These are phyloP conservation scores for Cladobotryum protrusum DNA, from an alignment of 2,329 filamentous ascomycete genomes.

Conservation along the genomic window DNA sequence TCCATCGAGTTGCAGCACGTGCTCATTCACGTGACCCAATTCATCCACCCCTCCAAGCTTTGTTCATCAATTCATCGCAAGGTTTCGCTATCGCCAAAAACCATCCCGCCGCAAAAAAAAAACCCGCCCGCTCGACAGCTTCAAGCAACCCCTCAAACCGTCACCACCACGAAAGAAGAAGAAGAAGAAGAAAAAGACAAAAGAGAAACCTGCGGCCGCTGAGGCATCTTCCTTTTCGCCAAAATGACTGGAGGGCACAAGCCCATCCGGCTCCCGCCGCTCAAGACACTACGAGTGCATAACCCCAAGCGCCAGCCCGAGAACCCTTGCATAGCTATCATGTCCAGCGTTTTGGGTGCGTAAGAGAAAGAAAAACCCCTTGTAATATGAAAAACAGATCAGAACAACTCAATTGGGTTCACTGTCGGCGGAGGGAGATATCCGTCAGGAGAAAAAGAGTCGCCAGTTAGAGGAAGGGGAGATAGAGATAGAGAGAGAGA, in stretches of 20 bases:
- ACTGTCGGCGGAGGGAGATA: neutral
- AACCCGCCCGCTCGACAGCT: neutral
- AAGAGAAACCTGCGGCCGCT: too few relatives aligned
- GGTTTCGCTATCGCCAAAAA: neutral
- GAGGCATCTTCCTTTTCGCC: constrained; percentile 9
- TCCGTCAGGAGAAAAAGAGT: neutral
- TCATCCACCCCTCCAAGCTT: neutral
- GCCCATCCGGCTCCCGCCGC: constrained; percentile 52
- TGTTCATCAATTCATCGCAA: too few relatives aligned
- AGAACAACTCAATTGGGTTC: too few relatives aligned
- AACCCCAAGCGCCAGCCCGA: constrained; percentile 43
- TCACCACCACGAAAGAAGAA: too few relatives aligned
- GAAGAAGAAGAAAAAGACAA: too few relatives aligned
- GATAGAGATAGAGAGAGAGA: neutral
- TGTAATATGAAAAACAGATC: neutral
- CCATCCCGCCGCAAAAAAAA: constrained; percentile 3
- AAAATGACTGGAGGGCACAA: constrained; percentile 42
- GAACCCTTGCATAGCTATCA: constrained; percentile 50
- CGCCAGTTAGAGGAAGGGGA: neutral
- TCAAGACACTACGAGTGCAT: constrained; percentile 49
- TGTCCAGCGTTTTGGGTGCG: constrained; percentile 52
- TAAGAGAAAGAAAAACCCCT: constrained; percentile 4
- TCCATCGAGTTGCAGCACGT: neutral
- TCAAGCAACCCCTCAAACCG: neutral
- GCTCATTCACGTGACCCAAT: constrained; percentile 2